Percentiles rank a stretch among this genome's conserved stretches.
These are phyloP conservation scores for Venturia pyrina DNA, from an alignment of 2,329 filamentous ascomycete species.

Conservation along the genomic window DNA sequence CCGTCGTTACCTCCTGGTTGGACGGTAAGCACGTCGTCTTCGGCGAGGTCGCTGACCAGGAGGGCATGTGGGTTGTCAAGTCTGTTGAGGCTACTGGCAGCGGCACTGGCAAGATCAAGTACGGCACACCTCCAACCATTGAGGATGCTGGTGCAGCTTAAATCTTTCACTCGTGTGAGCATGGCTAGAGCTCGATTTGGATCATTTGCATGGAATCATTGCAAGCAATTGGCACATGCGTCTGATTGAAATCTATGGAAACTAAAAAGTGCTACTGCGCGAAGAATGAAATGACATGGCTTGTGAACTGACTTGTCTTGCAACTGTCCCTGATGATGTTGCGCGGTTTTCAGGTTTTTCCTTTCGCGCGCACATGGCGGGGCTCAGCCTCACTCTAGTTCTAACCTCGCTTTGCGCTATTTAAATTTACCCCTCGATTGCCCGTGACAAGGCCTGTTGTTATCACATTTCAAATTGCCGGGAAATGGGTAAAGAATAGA, in stretches of 20 bases:
- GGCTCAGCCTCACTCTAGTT: neutral
- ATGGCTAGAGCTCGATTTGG: neutral
- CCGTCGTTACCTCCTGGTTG: constrained; percentile 57
- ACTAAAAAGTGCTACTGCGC: neutral
- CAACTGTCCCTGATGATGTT: neutral
- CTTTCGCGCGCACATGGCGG: neutral
- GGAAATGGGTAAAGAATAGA: too few relatives aligned
- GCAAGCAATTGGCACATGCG: neutral
- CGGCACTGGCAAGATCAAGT: constrained; percentile 11
- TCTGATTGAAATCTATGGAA: neutral
- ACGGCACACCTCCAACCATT: constrained; percentile 8
- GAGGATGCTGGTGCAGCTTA: neutral
- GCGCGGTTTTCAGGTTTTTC: neutral
- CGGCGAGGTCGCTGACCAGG: constrained; percentile 12
- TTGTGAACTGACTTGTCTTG: neutral
- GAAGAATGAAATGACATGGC: neutral
- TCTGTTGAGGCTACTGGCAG: constrained; percentile 10
- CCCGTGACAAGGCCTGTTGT: neutral
- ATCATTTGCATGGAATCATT: neutral
- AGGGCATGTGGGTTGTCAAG: constrained; percentile 9
- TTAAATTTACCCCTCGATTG: neutral
- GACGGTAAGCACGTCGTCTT: constrained; percentile 69
- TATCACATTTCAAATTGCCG: too few relatives aligned
- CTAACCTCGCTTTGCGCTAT: neutral
- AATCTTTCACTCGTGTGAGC: neutral